Conservation (phyloP, 495 filamentous ascomycete genomes). For the Annulohypoxylon nitens region DNA sequence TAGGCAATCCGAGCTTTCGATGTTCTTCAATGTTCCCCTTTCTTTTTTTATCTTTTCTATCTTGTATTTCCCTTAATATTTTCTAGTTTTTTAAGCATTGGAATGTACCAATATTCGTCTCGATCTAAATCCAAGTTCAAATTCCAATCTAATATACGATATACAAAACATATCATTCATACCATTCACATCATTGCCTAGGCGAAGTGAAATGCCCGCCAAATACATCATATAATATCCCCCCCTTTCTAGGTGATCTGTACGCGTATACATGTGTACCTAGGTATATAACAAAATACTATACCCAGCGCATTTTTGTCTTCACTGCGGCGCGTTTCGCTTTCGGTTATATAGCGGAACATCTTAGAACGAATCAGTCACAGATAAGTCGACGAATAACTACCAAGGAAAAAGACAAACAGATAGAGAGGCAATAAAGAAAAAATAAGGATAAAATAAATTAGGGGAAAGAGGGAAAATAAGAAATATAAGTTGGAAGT, state of each 20-base stretch:
- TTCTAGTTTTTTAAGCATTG: neutral
- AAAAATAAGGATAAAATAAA: neutral
- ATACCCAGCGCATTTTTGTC: neutral
- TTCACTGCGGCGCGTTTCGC: neutral
- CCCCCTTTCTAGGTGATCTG: neutral
- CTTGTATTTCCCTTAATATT: too few species aligned
- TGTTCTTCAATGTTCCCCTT: neutral
- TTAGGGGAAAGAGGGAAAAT: neutral
- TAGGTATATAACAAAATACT: neutral
- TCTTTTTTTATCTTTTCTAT: neutral
- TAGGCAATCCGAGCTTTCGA: neutral
- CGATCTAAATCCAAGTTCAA: too few species aligned
- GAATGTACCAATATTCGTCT: neutral
- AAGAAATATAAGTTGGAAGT: neutral
- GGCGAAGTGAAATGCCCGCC: neutral
- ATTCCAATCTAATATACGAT: too few species aligned
- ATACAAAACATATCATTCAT: neutral
- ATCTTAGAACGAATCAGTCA: neutral
- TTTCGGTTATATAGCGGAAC: constrained; percentile 1
- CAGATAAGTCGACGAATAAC: neutral
- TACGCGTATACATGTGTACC: neutral
- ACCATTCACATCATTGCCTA: neutral
- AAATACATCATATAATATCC: neutral
- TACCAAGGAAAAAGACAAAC: neutral
- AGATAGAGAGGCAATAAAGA: neutral